phyloP scores from a whole-genome alignment of 2,329 filamentous ascomycete species.

The Dothistroma pini region DNA sequence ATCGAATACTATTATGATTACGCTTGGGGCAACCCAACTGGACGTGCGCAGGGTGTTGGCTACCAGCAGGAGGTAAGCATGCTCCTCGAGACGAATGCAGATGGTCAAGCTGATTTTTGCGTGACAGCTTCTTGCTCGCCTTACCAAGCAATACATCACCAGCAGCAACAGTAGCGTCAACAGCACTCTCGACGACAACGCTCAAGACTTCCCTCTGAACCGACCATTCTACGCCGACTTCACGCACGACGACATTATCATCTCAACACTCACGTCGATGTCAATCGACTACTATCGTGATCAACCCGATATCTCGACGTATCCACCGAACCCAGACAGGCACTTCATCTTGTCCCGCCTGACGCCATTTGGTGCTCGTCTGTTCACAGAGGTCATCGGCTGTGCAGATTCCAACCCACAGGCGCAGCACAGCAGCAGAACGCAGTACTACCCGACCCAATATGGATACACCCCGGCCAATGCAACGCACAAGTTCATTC shows the following conservation, averaged over 20 bases:
- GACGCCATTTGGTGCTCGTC: constrained; percentile 54
- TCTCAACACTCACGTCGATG: constrained; percentile 50
- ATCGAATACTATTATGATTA: constrained; percentile 49
- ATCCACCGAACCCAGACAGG: constrained; percentile 43
- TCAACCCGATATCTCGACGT: constrained; percentile 42
- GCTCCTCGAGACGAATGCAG: not conserved
- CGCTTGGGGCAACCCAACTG: constrained; percentile 45
- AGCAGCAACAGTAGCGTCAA: constrained; percentile 52
- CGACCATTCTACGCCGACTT: constrained; percentile 53
- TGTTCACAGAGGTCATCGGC: constrained; percentile 55
- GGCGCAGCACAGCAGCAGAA: constrained; percentile 39
- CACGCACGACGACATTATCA: constrained; percentile 52
- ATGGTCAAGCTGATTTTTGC: not conserved
- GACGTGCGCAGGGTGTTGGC: constrained; percentile 52
- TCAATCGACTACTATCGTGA: constrained; percentile 54
- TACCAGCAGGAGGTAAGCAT: constrained; percentile 46
- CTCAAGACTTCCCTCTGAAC: constrained; percentile 45
- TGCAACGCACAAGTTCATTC: constrained; percentile 47
- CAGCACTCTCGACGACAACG: constrained; percentile 47
- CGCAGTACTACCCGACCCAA: constrained; percentile 42
- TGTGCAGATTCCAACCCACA: constrained; percentile 43
- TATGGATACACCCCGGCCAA: constrained; percentile 45
- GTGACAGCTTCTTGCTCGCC: constrained; percentile 43
- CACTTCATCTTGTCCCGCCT: constrained; percentile 50
- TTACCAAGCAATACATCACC: constrained; percentile 47